Evolutionary conservation across 768 basidiomycete species (phyloP).

Genomic region (Termitomyces sp.): DNA sequence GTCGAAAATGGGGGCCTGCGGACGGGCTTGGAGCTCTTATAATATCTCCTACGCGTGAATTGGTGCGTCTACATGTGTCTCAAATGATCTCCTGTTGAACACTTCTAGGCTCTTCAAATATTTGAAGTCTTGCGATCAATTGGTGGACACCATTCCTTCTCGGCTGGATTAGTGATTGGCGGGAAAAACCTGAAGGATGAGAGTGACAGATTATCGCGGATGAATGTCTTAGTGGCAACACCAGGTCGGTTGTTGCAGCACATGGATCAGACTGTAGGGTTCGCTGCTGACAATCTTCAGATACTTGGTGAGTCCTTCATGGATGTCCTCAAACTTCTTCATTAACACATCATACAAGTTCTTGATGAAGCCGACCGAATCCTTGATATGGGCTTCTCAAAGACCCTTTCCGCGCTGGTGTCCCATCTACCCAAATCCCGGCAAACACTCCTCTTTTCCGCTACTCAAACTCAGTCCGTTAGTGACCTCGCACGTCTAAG

Average conservation of each 20-base stretch:
- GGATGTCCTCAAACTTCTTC: background rate
- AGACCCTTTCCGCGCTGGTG: conserved; percentile 86
- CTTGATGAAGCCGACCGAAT: conserved; percentile 97
- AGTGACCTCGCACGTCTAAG: conserved; percentile 86
- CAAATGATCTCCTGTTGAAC: background rate
- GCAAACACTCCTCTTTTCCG: conserved; percentile 95
- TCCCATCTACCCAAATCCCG: conserved; percentile 86
- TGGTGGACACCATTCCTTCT: conserved; percentile 87
- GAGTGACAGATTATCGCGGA: conserved; percentile 76
- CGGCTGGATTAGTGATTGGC: conserved; percentile 92
- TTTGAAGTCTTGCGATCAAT: conserved; percentile 94
- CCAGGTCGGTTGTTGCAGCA: conserved; percentile 94
- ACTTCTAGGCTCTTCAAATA: conserved; percentile 85
- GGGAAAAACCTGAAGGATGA: conserved; percentile 96
- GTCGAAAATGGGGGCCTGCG: conserved; percentile 88
- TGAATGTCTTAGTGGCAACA: conserved; percentile 99
- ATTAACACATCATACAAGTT: conserved; percentile 39
- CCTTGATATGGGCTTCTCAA: conserved; percentile 92
- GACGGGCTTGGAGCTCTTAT: conserved; percentile 92
- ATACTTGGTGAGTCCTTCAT: conserved; percentile 59
- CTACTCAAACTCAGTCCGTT: conserved; percentile 91
- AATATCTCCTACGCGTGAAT: conserved; percentile 90
- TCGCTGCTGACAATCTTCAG: conserved; percentile 89
- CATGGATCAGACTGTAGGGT: conserved; percentile 97
- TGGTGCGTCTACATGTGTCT: conserved; percentile 44